These are phyloP conservation scores for Zea mays DNA, from an alignment of 176 grass and related monocot genomes.

Conservation along the genomic window DNA sequence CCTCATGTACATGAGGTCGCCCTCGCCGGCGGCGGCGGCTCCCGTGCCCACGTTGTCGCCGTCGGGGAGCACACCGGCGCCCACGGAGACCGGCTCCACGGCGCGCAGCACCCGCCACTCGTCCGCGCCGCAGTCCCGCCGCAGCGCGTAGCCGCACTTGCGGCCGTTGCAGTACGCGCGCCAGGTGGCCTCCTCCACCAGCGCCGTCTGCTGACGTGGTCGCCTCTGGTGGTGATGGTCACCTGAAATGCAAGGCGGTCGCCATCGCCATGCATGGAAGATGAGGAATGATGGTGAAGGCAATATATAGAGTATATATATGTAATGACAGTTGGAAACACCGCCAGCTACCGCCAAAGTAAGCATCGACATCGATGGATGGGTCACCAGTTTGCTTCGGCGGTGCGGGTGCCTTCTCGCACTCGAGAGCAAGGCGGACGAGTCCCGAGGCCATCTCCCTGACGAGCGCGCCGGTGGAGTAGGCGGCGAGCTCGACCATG, in stretches of 20 bases:
- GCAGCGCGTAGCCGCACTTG: constrained; percentile 77
- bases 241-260: neutral
- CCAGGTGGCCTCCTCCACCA: constrained; percentile 74
- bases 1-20: constrained; percentile 87
- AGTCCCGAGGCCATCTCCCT: constrained; percentile 89
- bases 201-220: constrained; percentile 33
- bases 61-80: constrained; percentile 70
- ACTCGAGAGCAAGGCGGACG: constrained; percentile 79
- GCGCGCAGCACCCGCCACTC: constrained; percentile 54
- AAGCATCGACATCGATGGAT: neutral
- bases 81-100: constrained; percentile 70
- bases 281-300: neutral
- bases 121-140: constrained; percentile 55
- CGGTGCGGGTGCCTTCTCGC: constrained; percentile 32
- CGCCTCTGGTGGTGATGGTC: neutral
- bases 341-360: no score
- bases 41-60: neutral
- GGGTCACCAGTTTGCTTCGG: neutral
- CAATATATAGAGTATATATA: neutral
- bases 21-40: constrained; percentile 14
- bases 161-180: constrained; percentile 81
- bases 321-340: no score
- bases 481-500: constrained; percentile 67
- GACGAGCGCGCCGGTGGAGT: constrained; percentile 70
- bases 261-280: neutral